Percentiles rank a stretch among this genome's conserved stretches.
Conservation (phyloP, 2,329 filamentous ascomycete species). For the Claviceps sp. region DNA sequence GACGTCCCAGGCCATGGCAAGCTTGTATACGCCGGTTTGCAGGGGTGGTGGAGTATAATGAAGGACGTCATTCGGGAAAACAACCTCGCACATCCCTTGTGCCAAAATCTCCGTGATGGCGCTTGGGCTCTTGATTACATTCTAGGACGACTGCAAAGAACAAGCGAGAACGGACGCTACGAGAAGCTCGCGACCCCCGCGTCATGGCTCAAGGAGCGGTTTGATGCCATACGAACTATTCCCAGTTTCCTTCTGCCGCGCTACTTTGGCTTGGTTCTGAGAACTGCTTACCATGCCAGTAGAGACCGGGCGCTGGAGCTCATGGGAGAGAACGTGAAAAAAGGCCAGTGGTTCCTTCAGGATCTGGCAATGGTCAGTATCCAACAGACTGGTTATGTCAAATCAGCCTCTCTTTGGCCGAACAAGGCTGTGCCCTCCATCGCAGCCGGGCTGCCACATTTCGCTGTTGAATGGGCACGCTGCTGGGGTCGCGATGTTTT, state of each 20-base stretch:
- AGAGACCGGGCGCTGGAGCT: constrained; percentile 65
- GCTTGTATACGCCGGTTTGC: constrained; percentile 88
- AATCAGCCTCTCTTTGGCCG: constrained; percentile 83
- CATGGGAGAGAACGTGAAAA: constrained; percentile 62
- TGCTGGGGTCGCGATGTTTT: constrained; percentile 98
- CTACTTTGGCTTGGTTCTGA: constrained; percentile 82
- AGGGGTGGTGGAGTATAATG: constrained; percentile 94
- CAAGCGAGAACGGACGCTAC: constrained; percentile 50
- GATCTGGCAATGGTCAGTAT: constrained; percentile 82
- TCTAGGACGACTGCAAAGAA: constrained; percentile 60
- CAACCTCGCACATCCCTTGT: constrained; percentile 83
- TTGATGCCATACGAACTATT: constrained; percentile 71
- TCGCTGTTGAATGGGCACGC: constrained; percentile 83
- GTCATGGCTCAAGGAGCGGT: constrained; percentile 70
- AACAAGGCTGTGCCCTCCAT: constrained; percentile 72
- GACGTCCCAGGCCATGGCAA: constrained; percentile 71
- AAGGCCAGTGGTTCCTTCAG: constrained; percentile 81
- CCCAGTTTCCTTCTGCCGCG: constrained; percentile 83
- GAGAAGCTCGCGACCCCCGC: constrained; percentile 51
- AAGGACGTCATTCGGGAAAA: constrained; percentile 77
- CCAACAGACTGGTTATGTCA: constrained; percentile 79
- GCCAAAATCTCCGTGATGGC: constrained; percentile 81
- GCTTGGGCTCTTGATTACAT: constrained; percentile 90
- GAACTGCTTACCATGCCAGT: constrained; percentile 76
- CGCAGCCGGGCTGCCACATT: constrained; percentile 87